Conservation (phyloP, 352 stramenopile genomes). For the Pythium periplocum region DNA sequence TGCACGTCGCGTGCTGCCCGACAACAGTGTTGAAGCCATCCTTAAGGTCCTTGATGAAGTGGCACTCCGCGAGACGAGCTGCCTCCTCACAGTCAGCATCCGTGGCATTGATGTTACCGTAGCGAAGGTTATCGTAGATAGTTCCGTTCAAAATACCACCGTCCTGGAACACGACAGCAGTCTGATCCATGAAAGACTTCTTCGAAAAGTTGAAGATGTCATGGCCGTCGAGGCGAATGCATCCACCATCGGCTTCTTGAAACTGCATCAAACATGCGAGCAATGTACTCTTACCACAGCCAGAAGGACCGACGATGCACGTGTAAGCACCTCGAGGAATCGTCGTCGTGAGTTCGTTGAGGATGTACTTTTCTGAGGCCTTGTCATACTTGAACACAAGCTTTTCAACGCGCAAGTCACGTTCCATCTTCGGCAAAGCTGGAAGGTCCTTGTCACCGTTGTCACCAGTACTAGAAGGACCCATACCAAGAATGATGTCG, state of each 20-base stretch:
- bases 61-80: conserved; percentile 71
- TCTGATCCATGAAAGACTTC: conserved; percentile 85
- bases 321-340: conserved; percentile 81
- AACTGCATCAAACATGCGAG: conserved; percentile 88
- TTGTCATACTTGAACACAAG: conserved; percentile 88
- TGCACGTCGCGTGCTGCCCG: conserved; percentile 83
- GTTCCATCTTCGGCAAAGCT: conserved; percentile 75
- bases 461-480: conserved; percentile 21
- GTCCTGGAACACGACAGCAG: conserved; percentile 84
- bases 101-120: conserved; percentile 63
- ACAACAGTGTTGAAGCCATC: conserved; percentile 81
- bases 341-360: conserved; percentile 63
- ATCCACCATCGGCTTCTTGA: conserved; percentile 72
- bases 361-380: conserved; percentile 72
- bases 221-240: conserved; percentile 74
- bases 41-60: conserved; percentile 80
- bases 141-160: conserved; percentile 83
- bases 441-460: conserved; percentile 65
- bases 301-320: conserved; percentile 80
- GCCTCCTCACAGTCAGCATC: conserved; percentile 81
- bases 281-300: conserved; percentile 86
- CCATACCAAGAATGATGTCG: conserved; percentile 74
- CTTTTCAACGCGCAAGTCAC: conserved; percentile 71
- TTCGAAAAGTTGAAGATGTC: conserved; percentile 87
- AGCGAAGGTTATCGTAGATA: conserved; percentile 87